Evolutionary conservation across 441 rosid genomes (phyloP), one percentile per base, ranked within the genome.

Genomic region (Erodium moschatum): DNA sequence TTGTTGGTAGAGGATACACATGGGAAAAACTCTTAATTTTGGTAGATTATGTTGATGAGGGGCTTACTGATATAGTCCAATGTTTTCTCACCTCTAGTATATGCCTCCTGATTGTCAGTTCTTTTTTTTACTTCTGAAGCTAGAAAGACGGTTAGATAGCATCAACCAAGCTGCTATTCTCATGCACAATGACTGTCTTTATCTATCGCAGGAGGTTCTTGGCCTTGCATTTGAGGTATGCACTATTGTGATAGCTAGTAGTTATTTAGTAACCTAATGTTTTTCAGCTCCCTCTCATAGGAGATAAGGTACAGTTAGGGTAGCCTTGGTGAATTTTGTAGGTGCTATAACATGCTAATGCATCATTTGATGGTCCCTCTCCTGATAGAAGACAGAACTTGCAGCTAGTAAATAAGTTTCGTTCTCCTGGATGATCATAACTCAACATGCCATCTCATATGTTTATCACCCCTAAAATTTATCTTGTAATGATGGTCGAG

Each of bases 211-310:
- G 79, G 97, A 87, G 81, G 85, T 88, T 74, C 89, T 87, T 68
- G 97, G 96, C 72, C 86, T 91, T 74, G 90, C 96, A 69, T 91
- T 95, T 81, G 87, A 90, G 99, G 97, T 95, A 83, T 75, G 82
- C 64, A 60, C 13, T 18, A 18, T 38, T 15, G 27, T 64, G 18
- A 62, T 63, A 10, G 21, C 33, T 16, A 70, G 6, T 56, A 58
- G 6, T 58, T 58, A 20, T 20, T 58, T 58, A 58, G 27, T 20
- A 58, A 24, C 31, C 64, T 56, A 20, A 13, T 58, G 29, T 2
- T 58, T 58, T 58, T 21, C 64, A 58, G 31, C 64, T 21, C 64
- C n/a, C 64, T 58, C 52, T 31, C 31, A 3, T 58, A 58, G 27
- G 64, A 58, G 64, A 24, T 31, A 58, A 58, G 64, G 29, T 24